Conservation (phyloP, 2,329 filamentous ascomycete genomes). For the Colletotrichum tanaceti region DNA sequence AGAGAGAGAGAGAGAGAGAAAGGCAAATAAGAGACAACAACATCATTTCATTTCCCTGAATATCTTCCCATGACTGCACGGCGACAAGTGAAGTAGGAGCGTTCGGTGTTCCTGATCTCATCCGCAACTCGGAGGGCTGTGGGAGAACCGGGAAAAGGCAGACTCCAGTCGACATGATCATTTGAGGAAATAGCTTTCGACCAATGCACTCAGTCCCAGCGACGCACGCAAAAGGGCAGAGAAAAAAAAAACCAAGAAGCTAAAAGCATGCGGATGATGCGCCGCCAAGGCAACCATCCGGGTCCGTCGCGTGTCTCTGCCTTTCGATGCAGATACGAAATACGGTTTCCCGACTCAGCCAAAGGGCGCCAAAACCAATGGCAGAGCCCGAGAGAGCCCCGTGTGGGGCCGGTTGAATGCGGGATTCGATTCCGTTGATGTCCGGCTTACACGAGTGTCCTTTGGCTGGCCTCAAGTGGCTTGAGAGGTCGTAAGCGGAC, state of each 20-base stretch:
- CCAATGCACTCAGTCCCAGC: not conserved
- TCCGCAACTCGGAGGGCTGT: not conserved
- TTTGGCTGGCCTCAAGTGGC: slow-evolving; percentile 22
- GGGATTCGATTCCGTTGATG: slow-evolving; percentile 10
- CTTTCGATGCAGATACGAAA: slow-evolving; percentile 33
- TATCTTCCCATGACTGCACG: not conserved
- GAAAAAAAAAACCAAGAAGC: no score
- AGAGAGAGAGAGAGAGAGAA: no score
- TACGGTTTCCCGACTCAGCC: slow-evolving; percentile 26
- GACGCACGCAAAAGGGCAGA: no score
- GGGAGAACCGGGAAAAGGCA: not conserved
- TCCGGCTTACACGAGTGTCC: slow-evolving; percentile 16
- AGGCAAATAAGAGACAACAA: not conserved
- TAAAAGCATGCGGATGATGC: not conserved
- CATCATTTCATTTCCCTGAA: no score
- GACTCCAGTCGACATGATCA: not conserved
- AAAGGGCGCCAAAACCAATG: slow-evolving; percentile 8
- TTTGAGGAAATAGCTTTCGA: not conserved
- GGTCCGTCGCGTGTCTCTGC: slow-evolving; percentile 23
- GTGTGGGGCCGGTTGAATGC: slow-evolving; percentile 19
- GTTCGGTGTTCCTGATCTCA: not conserved
- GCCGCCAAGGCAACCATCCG: slow-evolving; percentile 6
- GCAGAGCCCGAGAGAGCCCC: slow-evolving; percentile 7
- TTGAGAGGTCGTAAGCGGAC: not conserved
- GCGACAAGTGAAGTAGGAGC: not conserved